These are phyloP conservation scores for Alternaria brassicicola DNA, from an alignment of 2,329 filamentous ascomycete species.

Conservation along the genomic window DNA sequence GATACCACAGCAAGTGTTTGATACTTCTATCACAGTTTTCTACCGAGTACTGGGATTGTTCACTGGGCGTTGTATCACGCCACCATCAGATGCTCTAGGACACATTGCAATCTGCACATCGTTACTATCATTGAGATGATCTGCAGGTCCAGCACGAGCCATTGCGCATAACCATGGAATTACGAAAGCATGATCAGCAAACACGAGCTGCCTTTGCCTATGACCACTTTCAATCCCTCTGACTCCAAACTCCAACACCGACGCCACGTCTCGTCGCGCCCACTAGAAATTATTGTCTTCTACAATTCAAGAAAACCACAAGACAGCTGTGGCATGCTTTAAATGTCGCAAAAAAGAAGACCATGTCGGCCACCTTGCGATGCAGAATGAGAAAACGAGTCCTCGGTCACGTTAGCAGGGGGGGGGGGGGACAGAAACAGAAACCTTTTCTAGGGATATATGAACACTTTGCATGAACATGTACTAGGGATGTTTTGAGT, in stretches of 20 bases:
- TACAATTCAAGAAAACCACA: neutral
- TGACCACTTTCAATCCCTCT: neutral
- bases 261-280: neutral
- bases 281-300: neutral
- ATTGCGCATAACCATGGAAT: neutral
- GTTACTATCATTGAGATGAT: neutral
- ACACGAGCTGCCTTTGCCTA: neutral
- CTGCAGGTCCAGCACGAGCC: neutral
- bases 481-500: neutral
- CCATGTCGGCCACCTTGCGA: neutral
- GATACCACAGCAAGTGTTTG: constrained; percentile 3
- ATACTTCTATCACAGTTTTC: neutral
- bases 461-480: constrained; percentile 1
- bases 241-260: neutral
- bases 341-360: neutral
- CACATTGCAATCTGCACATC: neutral
- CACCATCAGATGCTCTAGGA: neutral
- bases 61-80: neutral
- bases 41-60: neutral
- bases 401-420: neutral
- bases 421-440: neutral
- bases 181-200: neutral
- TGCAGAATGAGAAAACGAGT: neutral
- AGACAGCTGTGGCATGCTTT: neutral
- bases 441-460: neutral